Percentiles rank a stretch among this genome's conserved stretches.
Conservation (phyloP, 805 yeast species). For the Wickerhamiella sorbophila region DNA sequence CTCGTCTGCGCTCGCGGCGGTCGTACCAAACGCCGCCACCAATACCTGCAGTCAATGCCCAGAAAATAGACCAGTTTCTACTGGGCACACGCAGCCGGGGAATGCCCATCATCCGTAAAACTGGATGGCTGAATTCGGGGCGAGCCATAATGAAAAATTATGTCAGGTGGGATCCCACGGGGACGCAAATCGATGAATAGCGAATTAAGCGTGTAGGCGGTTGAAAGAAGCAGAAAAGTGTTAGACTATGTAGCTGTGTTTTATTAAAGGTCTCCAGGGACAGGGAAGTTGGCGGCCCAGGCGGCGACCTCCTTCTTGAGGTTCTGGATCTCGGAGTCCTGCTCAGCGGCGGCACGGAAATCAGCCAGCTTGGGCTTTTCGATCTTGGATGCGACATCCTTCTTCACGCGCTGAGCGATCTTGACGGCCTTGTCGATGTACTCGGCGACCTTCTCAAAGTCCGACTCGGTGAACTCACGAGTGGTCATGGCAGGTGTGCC, state of each 20-base stretch:
- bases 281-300: conserved; percentile 56
- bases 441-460: conserved; percentile 63
- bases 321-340: conserved; percentile 45
- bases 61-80: conserved; percentile 84
- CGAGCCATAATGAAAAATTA: neutral
- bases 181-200: too few relatives aligned
- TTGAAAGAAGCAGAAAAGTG: too few relatives aligned
- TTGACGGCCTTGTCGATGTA: conserved; percentile 70
- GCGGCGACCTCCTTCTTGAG: conserved; percentile 65
- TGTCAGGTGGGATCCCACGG: too few relatives aligned
- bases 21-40: conserved; percentile 76
- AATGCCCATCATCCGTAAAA: conserved; percentile 72
- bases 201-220: too few relatives aligned
- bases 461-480: conserved; percentile 84
- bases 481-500: conserved; percentile 99
- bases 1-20: conserved; percentile 50
- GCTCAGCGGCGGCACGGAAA: conserved; percentile 67
- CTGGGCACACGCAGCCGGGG: conserved; percentile 68
- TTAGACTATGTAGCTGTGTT: too few relatives aligned
- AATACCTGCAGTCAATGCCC: conserved; percentile 50
- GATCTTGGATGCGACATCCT: conserved; percentile 67
- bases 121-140: conserved; percentile 39
- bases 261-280: conserved; percentile 20
- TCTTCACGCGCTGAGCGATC: conserved; percentile 64
- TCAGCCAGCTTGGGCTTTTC: conserved; percentile 93